phyloP scores from a whole-genome alignment of 257 asterid genomes.

The Nicotiana tomentosiformis region DNA sequence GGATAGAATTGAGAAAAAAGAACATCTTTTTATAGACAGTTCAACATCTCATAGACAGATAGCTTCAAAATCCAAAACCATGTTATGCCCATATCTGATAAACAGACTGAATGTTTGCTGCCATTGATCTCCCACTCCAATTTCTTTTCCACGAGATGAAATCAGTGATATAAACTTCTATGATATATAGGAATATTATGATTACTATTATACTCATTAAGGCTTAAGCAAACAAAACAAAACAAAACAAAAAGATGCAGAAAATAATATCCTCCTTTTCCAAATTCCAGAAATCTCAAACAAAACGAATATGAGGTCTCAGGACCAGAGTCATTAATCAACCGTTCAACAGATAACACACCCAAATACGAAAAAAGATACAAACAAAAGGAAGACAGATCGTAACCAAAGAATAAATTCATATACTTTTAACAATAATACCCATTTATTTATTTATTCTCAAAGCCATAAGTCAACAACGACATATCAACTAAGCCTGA shows the following conservation, averaged over 20 bases:
- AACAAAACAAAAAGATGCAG: not conserved
- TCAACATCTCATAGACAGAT: not conserved
- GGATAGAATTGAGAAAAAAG: not conserved
- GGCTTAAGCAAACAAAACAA: not conserved
- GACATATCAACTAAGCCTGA: not conserved
- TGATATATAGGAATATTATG: not conserved
- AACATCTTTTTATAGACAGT: not conserved
- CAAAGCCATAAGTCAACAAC: not conserved
- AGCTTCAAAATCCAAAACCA: not conserved
- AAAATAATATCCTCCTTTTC: not conserved
- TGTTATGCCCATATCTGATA: not conserved
- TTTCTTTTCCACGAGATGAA: not conserved
- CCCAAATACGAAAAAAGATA: not conserved
- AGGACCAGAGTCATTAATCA: not conserved
- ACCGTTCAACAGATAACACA: not conserved
- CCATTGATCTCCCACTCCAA: not conserved
- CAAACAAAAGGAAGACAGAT: not conserved
- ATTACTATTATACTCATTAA: not conserved
- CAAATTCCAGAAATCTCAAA: not conserved
- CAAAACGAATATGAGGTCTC: not conserved
- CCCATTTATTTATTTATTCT: not conserved
- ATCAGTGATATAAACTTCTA: not conserved
- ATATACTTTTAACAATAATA: not conserved
- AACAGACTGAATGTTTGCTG: not conserved
- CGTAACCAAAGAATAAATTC: not conserved